Percentiles rank a stretch among this genome's conserved stretches.
Conservation (phyloP, 2,329 filamentous ascomycete species). For the Aspergillus aculeatinus region DNA sequence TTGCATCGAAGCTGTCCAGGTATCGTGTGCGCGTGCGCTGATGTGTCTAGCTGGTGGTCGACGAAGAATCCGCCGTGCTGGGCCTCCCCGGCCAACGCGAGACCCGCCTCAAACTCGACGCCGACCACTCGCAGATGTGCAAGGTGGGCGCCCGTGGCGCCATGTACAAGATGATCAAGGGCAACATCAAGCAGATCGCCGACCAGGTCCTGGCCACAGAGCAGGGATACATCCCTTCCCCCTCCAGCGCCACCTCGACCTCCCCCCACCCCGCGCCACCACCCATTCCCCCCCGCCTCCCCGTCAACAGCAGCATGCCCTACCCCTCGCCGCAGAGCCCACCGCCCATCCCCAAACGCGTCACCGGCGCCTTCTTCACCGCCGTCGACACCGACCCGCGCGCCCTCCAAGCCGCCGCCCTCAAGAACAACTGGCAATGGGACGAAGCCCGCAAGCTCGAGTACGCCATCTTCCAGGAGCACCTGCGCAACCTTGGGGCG, state of each 20-base stretch:
- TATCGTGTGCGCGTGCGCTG: not conserved
- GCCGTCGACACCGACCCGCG: slow-evolving; percentile 29
- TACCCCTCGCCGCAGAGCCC: slow-evolving; percentile 21
- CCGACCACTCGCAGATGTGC: slow-evolving; percentile 39
- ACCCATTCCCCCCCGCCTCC: slow-evolving; percentile 29
- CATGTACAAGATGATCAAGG: slow-evolving; percentile 34
- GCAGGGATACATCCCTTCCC: slow-evolving; percentile 31
- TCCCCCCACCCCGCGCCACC: slow-evolving; percentile 23
- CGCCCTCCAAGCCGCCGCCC: slow-evolving; percentile 26
- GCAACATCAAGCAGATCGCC: slow-evolving; percentile 34
- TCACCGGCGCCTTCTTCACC: slow-evolving; percentile 22
- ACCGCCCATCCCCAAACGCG: slow-evolving; percentile 9
- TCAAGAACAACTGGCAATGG: slow-evolving; percentile 30
- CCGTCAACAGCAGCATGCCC: slow-evolving; percentile 29
- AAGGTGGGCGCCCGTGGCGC: slow-evolving; percentile 29
- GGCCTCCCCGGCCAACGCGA: slow-evolving; percentile 35
- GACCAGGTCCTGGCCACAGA: slow-evolving; percentile 32
- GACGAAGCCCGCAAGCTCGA: slow-evolving; percentile 30
- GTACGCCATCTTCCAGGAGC: slow-evolving; percentile 33
- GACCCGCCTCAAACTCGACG: slow-evolving; percentile 36
- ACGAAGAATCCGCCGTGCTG: slow-evolving; percentile 37
- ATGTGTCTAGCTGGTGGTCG: slow-evolving; percentile 31
- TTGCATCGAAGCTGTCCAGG: too few species aligned
- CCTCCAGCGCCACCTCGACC: not conserved
- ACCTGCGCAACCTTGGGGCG: slow-evolving; percentile 27